Evolutionary conservation across 306 rosid genomes (phyloP).

Genomic region (Gleditsia sinensis): DNA sequence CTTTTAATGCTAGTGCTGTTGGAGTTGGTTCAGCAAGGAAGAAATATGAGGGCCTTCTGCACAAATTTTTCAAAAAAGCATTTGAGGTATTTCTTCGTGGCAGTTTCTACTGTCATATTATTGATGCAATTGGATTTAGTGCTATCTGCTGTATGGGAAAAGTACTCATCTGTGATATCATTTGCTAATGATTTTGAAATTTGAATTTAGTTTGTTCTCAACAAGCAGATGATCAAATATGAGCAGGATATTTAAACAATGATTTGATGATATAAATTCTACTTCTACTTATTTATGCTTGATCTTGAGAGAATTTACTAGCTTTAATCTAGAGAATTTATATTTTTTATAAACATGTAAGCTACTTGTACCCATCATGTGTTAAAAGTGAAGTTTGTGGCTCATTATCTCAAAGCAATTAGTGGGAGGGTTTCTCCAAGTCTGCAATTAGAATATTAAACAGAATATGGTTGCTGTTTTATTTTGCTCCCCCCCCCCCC

Average conservation of each 20-base stretch:
- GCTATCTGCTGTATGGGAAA: background rate
- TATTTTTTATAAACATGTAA: background rate
- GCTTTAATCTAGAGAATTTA: background rate
- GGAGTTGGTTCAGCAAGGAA: conserved; percentile 88
- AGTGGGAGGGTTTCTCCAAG: background rate
- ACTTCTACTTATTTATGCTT: background rate
- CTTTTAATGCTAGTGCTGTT: conserved; percentile 76
- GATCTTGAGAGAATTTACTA: background rate
- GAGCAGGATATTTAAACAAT: background rate
- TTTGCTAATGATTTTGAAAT: conserved; percentile 18
- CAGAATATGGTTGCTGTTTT: background rate
- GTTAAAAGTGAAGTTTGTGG: background rate
- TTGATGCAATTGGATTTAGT: background rate
- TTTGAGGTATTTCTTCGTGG: conserved; percentile 66
- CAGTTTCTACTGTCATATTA: conserved; percentile 4
- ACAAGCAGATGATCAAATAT: background rate
- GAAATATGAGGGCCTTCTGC: conserved; percentile 76
- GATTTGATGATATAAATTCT: background rate
- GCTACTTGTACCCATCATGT: background rate
- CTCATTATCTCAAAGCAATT: background rate
- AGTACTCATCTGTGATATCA: background rate
- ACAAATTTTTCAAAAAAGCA: conserved; percentile 70
- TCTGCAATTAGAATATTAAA: background rate
- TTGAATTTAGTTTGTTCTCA: background rate
- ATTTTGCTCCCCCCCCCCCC: no score